A percentile compares a stretch with the other conserved stretches of the same genome.
phyloP scores from a whole-genome alignment of 169 alveolate species.

The Perkinsus chesapeaki region DNA sequence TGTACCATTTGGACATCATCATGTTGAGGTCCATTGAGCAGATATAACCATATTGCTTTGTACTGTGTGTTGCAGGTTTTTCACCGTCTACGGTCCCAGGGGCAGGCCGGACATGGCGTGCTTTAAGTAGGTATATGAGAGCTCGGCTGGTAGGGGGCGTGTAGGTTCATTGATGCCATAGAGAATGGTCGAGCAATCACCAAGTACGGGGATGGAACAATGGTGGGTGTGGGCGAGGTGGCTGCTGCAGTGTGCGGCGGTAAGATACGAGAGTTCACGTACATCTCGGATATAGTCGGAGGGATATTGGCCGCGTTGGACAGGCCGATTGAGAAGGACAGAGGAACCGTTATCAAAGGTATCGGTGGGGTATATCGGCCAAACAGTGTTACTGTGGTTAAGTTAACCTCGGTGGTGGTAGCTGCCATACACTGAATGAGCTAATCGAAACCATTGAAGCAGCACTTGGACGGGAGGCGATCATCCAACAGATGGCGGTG shows the following conservation, averaged over 20 bases:
- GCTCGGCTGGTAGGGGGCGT: background rate
- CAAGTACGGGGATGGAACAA: slow-evolving; percentile 18
- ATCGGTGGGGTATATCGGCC: background rate
- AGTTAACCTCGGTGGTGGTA: slow-evolving; percentile 13
- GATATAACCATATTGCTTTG: background rate
- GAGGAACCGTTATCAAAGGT: background rate
- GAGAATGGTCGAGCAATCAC: slow-evolving; percentile 10
- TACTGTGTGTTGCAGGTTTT: slow-evolving; percentile 20
- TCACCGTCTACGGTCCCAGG: slow-evolving; percentile 45
- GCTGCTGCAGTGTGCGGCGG: background rate
- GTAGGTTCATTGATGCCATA: slow-evolving; percentile 11
- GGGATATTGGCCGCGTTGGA: slow-evolving; percentile 17
- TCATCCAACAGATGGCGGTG: slow-evolving; percentile 10
- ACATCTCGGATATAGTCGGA: slow-evolving; percentile 10
- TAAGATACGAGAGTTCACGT: slow-evolving; percentile 22
- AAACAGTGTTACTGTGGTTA: background rate
- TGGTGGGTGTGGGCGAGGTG: background rate
- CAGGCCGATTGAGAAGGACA: background rate
- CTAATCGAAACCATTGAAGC: slow-evolving; percentile 19
- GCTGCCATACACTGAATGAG: slow-evolving; percentile 20
- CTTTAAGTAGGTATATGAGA: background rate
- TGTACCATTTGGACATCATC: slow-evolving; percentile 18
- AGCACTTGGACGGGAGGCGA: slow-evolving; percentile 15
- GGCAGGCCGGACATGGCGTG: slow-evolving; percentile 32
- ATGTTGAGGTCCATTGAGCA: background rate